Base-by-base conservation (phyloP, 108 stramenopile species). In the Discostella pseudostelligera region DNA sequence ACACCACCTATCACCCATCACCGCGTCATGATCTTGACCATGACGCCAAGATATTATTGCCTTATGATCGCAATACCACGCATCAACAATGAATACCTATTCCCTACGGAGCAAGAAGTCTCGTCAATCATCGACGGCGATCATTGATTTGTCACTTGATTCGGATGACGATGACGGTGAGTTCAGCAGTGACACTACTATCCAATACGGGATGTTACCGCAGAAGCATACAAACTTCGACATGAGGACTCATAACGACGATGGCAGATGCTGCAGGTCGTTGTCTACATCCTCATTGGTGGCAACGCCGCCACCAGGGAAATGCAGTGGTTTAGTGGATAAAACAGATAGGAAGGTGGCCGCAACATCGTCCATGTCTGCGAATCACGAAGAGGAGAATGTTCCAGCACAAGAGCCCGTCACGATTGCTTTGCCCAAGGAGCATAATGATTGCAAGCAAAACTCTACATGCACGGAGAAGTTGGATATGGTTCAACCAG, bases 71-170 rank as follows among this genome's bases (percentile, higher is more conserved):
- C 42, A 12, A 43, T 11, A 11, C n/a, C n/a, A 43, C 12, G 9
- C 9, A 43, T n/a, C 12, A 43, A 43, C 12, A 12, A 43, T 43
- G 42, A 43, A 43, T 43, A 4, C 42, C 42, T 43, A 43, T 43
- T n/a, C 42, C 42, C 42, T 43, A 8, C 12, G 42, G n/a, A 43
- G 42, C n/a, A 43, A 43, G n/a, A 43, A 16, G 42, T 12, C 12
- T n/a, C 42, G 42, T n/a, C 42, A 43, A 43, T 43, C 42, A 43
- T n/a, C 35, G 16, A 39, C 32, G 55, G 3, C 55, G 32, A 56
- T 37, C 28, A 8, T 56, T 17, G 55, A 56, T 35, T n/a, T 56
- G 36, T n/a, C 55, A 20, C 25, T 39, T 3, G 50, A 51, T n/a
- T 50, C 49, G 29, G 53, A 29, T 3, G 55, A 56, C 9, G 32